These are phyloP conservation scores for Brasilioporus rufonigricans DNA, from an alignment of 768 basidiomycete genomes.

Conservation along the genomic window DNA sequence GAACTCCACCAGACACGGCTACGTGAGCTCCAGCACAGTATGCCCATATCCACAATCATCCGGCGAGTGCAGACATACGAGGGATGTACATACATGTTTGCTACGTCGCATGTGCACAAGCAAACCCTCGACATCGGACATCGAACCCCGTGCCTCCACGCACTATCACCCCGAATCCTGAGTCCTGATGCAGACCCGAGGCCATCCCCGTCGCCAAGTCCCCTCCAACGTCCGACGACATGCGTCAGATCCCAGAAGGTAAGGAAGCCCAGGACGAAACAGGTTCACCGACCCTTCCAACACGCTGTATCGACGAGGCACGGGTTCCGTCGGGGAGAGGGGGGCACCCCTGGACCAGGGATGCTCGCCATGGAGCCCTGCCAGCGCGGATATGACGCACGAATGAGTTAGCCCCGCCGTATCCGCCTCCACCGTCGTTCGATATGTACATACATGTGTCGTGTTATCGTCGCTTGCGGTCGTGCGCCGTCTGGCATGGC, in stretches of 20 bases:
- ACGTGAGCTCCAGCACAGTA: not conserved
- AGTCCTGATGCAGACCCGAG: slow-evolving; percentile 7
- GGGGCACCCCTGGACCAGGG: not conserved
- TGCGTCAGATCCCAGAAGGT: not conserved
- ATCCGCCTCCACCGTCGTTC: not conserved
- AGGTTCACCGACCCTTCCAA: slow-evolving; percentile 17
- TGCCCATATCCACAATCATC: not conserved
- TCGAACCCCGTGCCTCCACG: not conserved
- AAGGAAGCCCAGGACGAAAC: not conserved
- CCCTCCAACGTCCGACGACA: not conserved
- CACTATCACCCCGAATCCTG: slow-evolving; percentile 7
- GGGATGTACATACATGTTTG: not conserved
- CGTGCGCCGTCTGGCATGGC: too few species aligned
- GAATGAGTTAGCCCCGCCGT: not conserved
- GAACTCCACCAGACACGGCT: not conserved
- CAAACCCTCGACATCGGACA: not conserved
- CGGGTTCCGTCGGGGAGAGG: not conserved
- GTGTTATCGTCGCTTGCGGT: too few species aligned
- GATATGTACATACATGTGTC: not conserved
- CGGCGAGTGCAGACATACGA: not conserved
- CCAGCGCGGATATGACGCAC: not conserved
- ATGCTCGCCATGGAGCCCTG: not conserved
- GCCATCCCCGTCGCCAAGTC: not conserved
- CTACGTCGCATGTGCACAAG: not conserved
- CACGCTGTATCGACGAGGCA: slow-evolving; percentile 28